These are phyloP conservation scores for Drechslerella dactyloides DNA, from an alignment of 2,329 filamentous ascomycete genomes.

Conservation along the genomic window DNA sequence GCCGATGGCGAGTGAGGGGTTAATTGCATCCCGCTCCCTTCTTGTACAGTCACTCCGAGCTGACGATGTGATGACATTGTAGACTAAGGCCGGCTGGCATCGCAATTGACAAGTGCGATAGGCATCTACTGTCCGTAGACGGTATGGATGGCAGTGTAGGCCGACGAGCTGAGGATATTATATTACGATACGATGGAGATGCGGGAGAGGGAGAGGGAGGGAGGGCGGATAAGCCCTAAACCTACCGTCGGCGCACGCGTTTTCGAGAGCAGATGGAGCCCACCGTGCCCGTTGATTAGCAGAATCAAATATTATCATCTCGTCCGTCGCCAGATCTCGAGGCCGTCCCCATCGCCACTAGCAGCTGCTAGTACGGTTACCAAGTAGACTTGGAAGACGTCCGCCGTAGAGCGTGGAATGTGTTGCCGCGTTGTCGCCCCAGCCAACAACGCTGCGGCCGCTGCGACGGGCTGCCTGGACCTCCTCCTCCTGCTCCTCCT, in stretches of 20 bases:
- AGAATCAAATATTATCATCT: background rate
- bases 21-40: too few species aligned
- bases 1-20: conserved; percentile 13
- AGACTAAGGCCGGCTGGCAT: background rate
- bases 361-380: too few species aligned
- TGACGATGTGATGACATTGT: background rate
- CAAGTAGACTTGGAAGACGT: too few species aligned
- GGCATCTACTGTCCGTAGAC: background rate
- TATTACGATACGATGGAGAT: background rate
- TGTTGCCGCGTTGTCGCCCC: conserved; percentile 32
- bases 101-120: too few species aligned
- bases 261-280: background rate
- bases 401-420: too few species aligned
- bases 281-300: background rate
- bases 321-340: background rate
- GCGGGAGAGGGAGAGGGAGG: background rate
- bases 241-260: conserved; percentile 19
- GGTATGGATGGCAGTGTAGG: background rate
- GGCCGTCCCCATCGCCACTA: background rate
- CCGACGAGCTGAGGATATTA: background rate
- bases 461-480: background rate
- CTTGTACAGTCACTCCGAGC: background rate
- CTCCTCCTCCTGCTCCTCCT: conserved; percentile 16
- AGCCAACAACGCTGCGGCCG: background rate
- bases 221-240: conserved; percentile 49